These are phyloP conservation scores for Geranium incanum DNA, from an alignment of 441 rosid species.

Conservation along the genomic window DNA sequence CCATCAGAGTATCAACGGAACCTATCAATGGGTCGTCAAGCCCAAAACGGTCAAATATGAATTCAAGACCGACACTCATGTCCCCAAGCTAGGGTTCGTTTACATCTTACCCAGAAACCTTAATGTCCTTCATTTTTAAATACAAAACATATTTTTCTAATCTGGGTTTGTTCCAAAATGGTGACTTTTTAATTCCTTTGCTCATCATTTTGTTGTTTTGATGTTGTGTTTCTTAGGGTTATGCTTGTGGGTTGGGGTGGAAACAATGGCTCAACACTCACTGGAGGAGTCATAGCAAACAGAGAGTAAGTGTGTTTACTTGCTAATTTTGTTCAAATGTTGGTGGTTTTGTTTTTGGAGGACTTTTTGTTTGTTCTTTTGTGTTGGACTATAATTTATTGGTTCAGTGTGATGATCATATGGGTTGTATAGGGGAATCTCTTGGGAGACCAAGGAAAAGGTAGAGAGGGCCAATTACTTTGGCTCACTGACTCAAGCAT, in stretches of 20 bases:
- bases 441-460: slow-evolving; percentile 95
- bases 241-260: slow-evolving; percentile 99
- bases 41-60: slow-evolving; percentile 82
- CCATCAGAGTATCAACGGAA: slow-evolving; percentile 66
- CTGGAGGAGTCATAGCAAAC: slow-evolving; percentile 82
- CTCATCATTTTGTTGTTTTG: not conserved
- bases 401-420: not conserved
- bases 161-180: slow-evolving; percentile 9
- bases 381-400: no score
- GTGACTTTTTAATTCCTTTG: not conserved
- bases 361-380: not conserved
- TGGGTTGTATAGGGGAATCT: slow-evolving; percentile 58
- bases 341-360: not conserved
- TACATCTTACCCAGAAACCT: no score
- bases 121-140: not conserved
- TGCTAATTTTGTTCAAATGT: not conserved
- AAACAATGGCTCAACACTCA: slow-evolving; percentile 81
- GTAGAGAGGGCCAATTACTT: slow-evolving; percentile 93
- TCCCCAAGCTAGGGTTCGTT: slow-evolving; percentile 77
- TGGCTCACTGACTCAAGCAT: slow-evolving; percentile 92
- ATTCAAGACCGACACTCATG: slow-evolving; percentile 67
- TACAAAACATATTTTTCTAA: not conserved
- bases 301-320: slow-evolving; percentile 48
- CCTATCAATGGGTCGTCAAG: slow-evolving; percentile 77
- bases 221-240: slow-evolving; percentile 36